Base-by-base conservation (phyloP, 257 asterid species). In the Nicotiana paniculata region DNA sequence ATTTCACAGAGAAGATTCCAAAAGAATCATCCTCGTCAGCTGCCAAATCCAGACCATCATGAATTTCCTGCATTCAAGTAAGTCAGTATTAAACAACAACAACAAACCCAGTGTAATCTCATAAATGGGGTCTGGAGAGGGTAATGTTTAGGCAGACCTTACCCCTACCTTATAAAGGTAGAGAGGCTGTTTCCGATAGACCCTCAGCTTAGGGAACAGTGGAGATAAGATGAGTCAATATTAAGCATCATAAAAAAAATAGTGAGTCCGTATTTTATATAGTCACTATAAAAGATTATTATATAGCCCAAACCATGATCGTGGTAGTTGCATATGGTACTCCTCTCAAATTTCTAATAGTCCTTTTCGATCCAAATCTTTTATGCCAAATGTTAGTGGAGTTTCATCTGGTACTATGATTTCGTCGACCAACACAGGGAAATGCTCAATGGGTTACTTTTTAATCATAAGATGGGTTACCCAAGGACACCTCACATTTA, bases 1-100 rank as follows among this genome's bases (percentile, higher is more conserved):
- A 92, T 85, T 93, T 95, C 65, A 93, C 87, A 57, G 97, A 93
- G 90, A 95, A 95, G 51, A 95, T 91, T 80, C 96, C 97, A 86
- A 95, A 95, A 77, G 95, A 84, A 83, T 89, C 87, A 39, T 86
- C 90, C 12, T 86, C 90, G 0, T 86, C 85, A 81, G 85, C 77
- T 33, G 96, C 89, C 80, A 95, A 86, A 90, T 93, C 95, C 85
- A 92, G 83, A 75, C 93, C 92, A 51, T 95, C 97, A 76, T 95
- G 97, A 87, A 95, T 82, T 82, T 93, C 98, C 98, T 95, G 90
- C 80, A 86, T 39, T 77, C 53, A 46, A 46, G 32, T 58, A 82
- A 84, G 79, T 51, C 64, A 69, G 18, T 30, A 43, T 24, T 9
- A 79, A 18, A 65, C 69, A 55, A 32, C 33, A 32, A 32, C 35